Percentiles rank a stretch among this genome's conserved stretches.
Conservation (phyloP, 768 basidiomycete species). For the Candolleomyces efflorescens region DNA sequence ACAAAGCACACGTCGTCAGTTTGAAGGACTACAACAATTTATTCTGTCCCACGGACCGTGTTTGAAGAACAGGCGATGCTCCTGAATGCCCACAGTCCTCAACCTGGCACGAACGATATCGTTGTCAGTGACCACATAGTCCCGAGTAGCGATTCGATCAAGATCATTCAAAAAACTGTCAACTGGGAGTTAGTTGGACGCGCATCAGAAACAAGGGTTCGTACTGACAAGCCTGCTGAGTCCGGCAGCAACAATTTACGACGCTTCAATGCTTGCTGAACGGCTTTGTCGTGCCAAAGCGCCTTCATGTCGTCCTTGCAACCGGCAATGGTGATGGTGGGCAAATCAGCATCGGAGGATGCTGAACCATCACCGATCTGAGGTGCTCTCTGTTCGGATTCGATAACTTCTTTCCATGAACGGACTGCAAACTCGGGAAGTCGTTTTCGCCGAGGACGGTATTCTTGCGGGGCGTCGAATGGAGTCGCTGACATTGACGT, state of each 20-base stretch:
- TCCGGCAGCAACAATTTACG: conserved; percentile 52
- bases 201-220: neutral
- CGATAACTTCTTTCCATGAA: conserved; percentile 46
- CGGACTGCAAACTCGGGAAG: conserved; percentile 48
- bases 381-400: conserved; percentile 11
- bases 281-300: conserved; percentile 56
- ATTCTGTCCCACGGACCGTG: conserved; percentile 35
- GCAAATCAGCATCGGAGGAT: conserved; percentile 20
- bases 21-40: conserved; percentile 17
- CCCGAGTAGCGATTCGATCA: conserved; percentile 54
- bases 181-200: neutral
- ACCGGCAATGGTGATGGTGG: conserved; percentile 49
- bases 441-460: conserved; percentile 20
- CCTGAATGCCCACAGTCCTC: conserved; percentile 69
- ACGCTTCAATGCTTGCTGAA: conserved; percentile 45
- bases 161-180: conserved; percentile 66
- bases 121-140: conserved; percentile 65
- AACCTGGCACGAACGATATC: conserved; percentile 71
- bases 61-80: conserved; percentile 50
- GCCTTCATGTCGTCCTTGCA: conserved; percentile 62
- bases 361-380: neutral
- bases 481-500: conserved; percentile 43
- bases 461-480: conserved; percentile 31
- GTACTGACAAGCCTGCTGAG: conserved; percentile 61
- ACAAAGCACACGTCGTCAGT: neutral